Percentiles rank a stretch among this genome's conserved stretches.
Evolutionary conservation across 306 rosid species (phyloP).

Genomic region (Crataegus laevigata): DNA sequence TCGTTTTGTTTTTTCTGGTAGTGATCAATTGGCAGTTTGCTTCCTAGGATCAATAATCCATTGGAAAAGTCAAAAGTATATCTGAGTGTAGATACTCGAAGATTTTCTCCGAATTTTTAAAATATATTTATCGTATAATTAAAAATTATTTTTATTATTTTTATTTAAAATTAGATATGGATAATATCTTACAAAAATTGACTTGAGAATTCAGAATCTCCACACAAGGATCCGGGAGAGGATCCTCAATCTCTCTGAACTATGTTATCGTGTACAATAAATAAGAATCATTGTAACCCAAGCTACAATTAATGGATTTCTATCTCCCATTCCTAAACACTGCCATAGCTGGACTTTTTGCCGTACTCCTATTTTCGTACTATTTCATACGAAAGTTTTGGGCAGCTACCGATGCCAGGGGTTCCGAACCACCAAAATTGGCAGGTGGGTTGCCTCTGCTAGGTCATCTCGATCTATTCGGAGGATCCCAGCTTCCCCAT

Average conservation of each 20-base stretch:
- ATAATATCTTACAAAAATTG: too few relatives aligned
- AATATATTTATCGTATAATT: too few relatives aligned
- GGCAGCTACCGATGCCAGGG: background rate
- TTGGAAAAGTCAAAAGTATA: background rate
- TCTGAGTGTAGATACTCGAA: too few relatives aligned
- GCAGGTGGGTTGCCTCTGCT: conserved; percentile 62
- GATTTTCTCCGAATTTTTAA: too few relatives aligned
- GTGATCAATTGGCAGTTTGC: background rate
- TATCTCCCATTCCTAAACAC: background rate
- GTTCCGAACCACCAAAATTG: conserved; percentile 31
- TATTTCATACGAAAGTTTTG: background rate
- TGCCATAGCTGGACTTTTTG: background rate
- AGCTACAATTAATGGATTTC: background rate
- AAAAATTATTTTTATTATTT: too few relatives aligned
- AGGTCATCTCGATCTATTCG: conserved; percentile 49
- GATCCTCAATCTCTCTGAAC: too few relatives aligned
- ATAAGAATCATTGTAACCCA: background rate
- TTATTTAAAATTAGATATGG: too few relatives aligned
- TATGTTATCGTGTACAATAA: background rate
- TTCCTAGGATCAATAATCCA: background rate
- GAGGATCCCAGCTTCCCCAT: conserved; percentile 28
- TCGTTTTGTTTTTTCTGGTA: too few relatives aligned
- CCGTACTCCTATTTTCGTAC: conserved; percentile 18
- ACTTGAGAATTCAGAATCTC: too few relatives aligned
- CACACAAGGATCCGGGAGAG: too few relatives aligned